Percentiles rank a stretch among this genome's conserved stretches.
phyloP scores from a whole-genome alignment of 805 yeast species.

The Zygoascus tannicola region DNA sequence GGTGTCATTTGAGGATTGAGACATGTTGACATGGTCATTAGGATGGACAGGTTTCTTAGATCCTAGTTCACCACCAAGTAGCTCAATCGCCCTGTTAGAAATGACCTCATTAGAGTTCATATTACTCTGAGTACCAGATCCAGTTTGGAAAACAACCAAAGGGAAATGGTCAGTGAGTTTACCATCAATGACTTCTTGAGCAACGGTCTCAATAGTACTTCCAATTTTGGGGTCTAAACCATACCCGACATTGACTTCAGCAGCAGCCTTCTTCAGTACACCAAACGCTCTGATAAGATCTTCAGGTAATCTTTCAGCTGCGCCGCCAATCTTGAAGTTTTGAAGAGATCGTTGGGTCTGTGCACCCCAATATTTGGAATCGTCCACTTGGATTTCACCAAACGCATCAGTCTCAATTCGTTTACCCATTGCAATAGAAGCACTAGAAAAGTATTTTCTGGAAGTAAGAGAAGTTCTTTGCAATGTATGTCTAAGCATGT shows the following conservation, averaged over 20 bases:
- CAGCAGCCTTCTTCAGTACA: constrained; percentile 86
- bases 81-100: constrained; percentile 94
- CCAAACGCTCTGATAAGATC: constrained; percentile 92
- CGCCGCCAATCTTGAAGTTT: constrained; percentile 95
- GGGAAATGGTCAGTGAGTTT: constrained; percentile 93
- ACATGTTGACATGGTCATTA: constrained; percentile 96
- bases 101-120: constrained; percentile 99
- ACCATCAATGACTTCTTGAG: constrained; percentile 90
- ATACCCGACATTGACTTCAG: constrained; percentile 73
- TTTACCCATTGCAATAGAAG: constrained; percentile 15
- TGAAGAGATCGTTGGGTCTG: constrained; percentile 85
- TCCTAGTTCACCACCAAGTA: constrained; percentile 86
- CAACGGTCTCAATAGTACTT: constrained; percentile 82
- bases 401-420: constrained; percentile 93
- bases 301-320: constrained; percentile 80
- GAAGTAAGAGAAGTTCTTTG: background rate
- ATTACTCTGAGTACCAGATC: constrained; percentile 97
- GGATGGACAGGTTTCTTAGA: constrained; percentile 95
- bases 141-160: constrained; percentile 96
- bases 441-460: background rate
- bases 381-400: constrained; percentile 89
- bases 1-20: constrained; percentile 97
- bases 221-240: constrained; percentile 86
- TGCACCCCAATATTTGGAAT: constrained; percentile 92
- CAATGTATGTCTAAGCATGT: background rate